Evolutionary conservation across 2,329 filamentous ascomycete species (phyloP), one percentile per base, ranked within the genome.

Genomic region (Neonectria punicea): DNA sequence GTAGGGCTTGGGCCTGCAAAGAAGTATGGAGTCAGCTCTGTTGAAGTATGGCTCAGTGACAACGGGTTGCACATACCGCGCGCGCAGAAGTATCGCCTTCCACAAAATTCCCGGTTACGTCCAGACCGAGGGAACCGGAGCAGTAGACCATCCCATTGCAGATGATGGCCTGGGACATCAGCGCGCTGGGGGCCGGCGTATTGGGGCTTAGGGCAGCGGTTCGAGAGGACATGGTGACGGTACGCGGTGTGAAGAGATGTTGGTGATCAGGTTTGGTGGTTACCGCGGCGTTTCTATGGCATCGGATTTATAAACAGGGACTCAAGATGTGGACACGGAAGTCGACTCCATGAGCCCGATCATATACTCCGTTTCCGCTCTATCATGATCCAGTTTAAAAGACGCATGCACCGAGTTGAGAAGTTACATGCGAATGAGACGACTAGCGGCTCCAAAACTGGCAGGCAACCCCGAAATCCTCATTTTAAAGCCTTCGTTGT

Each of bases 1-100:
- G 82, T 64, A 91, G 83, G 50, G 83, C 82, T 82, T 86, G 86
- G 63, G 76, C 74, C 84, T 86, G 9, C 36, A 3, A 47, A 25
- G 5, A 0, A 28, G 5, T 20, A 10, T 32, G 14, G 4, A 36
- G 11, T 30, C 28, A 25, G 18, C 22, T 3, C 4, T 14, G n/a
- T 13, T 34, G 28, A 14, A 18, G 11, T 16, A 18, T 22, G 10
- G 22, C 16, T 30, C 10, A 7, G 13, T 9, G 28, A 36, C 13
- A 41, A n/a, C 7, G 14, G 13, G 5, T 25, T 3, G n/a, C 10
- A 25, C 53, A 3, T 53, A 67, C 65, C n/a, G 58, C 41, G 14
- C 62, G 62, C 14, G 51, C 62, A 7, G 62, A 54, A 3, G 53
- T 54, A 43, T 57, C 53, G 20, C 65, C 61, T 10, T 61, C 63